Base-by-base conservation (phyloP, 768 basidiomycete genomes). In the Rhodotorula graminis region DNA sequence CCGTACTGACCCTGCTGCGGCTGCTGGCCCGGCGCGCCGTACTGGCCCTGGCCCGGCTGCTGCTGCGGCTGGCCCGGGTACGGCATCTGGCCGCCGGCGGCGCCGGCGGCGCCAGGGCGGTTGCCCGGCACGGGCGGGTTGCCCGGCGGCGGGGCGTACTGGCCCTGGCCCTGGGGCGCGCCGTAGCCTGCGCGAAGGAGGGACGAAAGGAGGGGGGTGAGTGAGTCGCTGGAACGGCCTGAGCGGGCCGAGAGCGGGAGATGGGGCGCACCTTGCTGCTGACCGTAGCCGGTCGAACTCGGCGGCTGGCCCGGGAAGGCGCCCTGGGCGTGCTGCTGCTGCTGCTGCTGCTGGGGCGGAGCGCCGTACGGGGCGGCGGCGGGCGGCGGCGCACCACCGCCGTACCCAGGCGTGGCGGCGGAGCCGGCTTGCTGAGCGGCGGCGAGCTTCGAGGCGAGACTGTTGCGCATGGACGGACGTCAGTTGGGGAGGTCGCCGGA, bases 381-480 rank as follows among this genome's bases (percentile, higher is more conserved):
- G 19, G 21, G 23, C 0, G 21, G 23, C 0, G 64, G 15, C 37
- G 37, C 37, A 37, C 37, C 37, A 9, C 37, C 37, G 27, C 65
- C 69, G 69, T 74, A 70, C 33, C 69, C 69, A 11, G 73, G 69
- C 15, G 73, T 74, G 21, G 72, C 68, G 9, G 61, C 40, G 6
- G 18, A 8, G 0, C 65, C 70, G 21, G 66, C 67, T 9, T 64
- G 59, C n/a, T 71, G 63, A 14, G 73, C 73, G 37, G 73, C 73
- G 8, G 73, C 73, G 69, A 75, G 73, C 58, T 75, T 75, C 2
- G 64, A 62, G 23, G 73, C 73, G 66, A 75, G 73, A 27, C 65
- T 66, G 65, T 5, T 8, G 31, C 15, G 25, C 10, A 15, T 18
- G 8, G 63, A 29, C 29, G 15, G 31, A 12, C 9, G 37, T 9